Evolutionary conservation across 495 filamentous ascomycete species (phyloP).

Genomic region (Daldinia concentrica): DNA sequence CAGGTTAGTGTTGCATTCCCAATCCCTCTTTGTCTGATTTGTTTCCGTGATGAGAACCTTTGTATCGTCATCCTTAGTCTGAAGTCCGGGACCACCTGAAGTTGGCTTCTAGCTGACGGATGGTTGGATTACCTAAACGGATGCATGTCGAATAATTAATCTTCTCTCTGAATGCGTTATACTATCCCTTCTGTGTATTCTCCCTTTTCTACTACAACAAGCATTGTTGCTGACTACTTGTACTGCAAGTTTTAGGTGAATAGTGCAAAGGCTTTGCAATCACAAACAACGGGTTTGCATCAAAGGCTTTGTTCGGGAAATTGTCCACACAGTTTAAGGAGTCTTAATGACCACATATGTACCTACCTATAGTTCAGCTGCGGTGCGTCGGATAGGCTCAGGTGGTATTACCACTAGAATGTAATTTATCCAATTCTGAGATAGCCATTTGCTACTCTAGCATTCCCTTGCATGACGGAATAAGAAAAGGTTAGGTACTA

Average conservation of each 20-base stretch:
- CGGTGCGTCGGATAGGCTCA: not conserved
- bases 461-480: not conserved
- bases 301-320: not conserved
- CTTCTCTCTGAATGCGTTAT: slow-evolving; percentile 67
- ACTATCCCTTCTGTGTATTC: not conserved
- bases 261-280: not conserved
- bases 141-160: slow-evolving; percentile 65
- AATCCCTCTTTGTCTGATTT: slow-evolving; percentile 8
- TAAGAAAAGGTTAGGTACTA: not conserved
- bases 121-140: slow-evolving; percentile 41
- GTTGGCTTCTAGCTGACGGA: slow-evolving; percentile 41
- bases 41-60: slow-evolving; percentile 65
- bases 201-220: not conserved
- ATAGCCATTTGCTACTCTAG: not conserved
- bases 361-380: no score
- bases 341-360: not conserved
- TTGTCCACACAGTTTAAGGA: not conserved
- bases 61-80: slow-evolving; percentile 76
- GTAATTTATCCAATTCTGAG: not conserved
- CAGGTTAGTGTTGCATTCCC: slow-evolving; percentile 39
- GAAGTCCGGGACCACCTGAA: slow-evolving; percentile 51
- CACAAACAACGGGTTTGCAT: not conserved
- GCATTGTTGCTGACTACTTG: slow-evolving; percentile 8
- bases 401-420: not conserved
- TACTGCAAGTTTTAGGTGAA: not conserved